Base-by-base conservation (phyloP, 75 land plant species). In the Selaginella tamariscina region DNA sequence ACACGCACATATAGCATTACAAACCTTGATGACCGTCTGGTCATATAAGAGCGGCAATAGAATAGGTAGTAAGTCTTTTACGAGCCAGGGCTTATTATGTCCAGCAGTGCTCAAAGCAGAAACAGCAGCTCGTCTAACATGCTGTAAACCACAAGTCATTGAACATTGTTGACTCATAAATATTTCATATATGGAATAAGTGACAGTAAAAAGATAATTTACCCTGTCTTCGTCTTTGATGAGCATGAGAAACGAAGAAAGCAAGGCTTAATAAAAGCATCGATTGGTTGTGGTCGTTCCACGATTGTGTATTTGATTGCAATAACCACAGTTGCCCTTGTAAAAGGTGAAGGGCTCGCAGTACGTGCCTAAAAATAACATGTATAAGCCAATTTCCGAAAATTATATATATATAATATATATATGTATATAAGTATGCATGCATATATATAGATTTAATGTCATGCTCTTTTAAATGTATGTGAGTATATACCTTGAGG, bases 101-200 rank as follows among this genome's bases (percentile, higher is more conserved):
- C 95, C 91, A 62, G 96, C 91, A 57, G 98, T 94, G 77, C 96
- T 94, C 70, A 94, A 79, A 39, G 98, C 98, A 69, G 93, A 79
- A 1, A 94, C 98, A 70, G 96, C 88, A 33, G 98, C 98, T 64
- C 98, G 91, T 70, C 98, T 80, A 31, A 94, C 98, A 87, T 89
- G 98, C 98, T 94, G 76, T 56, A 76, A 32, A 69, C 32, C 49
- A 39, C 5, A 39, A 39, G 15, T 39, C 11, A 39, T 39, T 39
- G n/a, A n/a, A n/a, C n/a, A n/a, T n/a, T n/a, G n/a, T n/a, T n/a
- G n/a, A n/a, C n/a, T n/a, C n/a, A n/a, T n/a, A n/a, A n/a, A n/a
- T n/a, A n/a, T n/a, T n/a, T n/a, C n/a, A n/a, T n/a, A n/a, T n/a
- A n/a, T n/a, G n/a, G n/a, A n/a, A 39, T 39, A 39, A 39, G 5